Evolutionary conservation across 2,329 filamentous ascomycete species (phyloP).

Genomic region (Colletotrichum sp.): DNA sequence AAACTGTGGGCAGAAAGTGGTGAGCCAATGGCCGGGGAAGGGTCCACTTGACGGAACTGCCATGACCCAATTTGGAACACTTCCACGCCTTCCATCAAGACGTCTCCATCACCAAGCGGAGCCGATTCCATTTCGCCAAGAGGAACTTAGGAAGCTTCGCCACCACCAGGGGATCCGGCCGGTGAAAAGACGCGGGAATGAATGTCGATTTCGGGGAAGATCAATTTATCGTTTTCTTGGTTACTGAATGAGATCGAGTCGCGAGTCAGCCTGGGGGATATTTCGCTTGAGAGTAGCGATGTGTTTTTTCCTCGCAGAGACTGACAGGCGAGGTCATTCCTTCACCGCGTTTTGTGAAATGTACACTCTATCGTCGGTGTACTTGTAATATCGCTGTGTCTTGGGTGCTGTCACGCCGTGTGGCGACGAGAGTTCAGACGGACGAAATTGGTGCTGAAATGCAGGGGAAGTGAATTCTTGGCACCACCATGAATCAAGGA

Average conservation of each 20-base stretch:
- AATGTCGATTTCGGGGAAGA: background rate
- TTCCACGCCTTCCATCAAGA: background rate
- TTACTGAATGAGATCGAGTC: background rate
- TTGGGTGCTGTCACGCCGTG: background rate
- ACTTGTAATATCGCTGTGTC: background rate
- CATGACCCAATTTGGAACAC: background rate
- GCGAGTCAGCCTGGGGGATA: conserved; percentile 1
- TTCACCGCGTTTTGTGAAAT: background rate
- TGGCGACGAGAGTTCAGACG: background rate
- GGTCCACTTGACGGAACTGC: background rate
- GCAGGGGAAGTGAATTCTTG: conserved; percentile 17
- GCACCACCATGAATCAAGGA: conserved; percentile 1
- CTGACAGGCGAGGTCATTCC: background rate
- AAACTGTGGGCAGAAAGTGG: background rate
- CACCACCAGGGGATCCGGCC: background rate
- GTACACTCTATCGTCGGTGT: background rate
- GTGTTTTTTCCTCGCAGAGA: background rate
- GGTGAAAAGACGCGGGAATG: background rate
- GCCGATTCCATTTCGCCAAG: conserved; percentile 9
- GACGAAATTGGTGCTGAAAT: conserved; percentile 6
- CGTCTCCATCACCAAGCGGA: background rate
- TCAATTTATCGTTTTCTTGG: background rate
- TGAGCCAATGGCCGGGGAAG: background rate
- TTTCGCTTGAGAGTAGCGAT: background rate
- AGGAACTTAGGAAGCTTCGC: conserved; percentile 9